Base-by-base conservation (phyloP, 805 yeast genomes). In the Candida vaughaniae region DNA sequence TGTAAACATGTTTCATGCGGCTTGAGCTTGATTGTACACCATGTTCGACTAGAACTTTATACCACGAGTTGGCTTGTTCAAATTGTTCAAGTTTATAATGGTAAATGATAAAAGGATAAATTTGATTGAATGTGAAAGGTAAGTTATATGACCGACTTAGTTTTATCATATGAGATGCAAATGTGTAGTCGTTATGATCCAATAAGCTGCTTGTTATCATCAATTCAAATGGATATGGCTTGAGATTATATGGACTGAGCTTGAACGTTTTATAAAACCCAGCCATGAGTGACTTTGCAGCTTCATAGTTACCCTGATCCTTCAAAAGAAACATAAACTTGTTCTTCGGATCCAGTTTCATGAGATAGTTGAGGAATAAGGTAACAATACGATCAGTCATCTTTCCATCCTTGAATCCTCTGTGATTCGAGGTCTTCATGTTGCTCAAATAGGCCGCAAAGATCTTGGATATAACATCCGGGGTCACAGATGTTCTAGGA, bases 111-210 rank as follows among this genome's bases (percentile, higher is more conserved):
- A 68, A 61, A 1, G 74, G 72, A 35, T 52, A 62, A 1, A 66
- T 43, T 36, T 66, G 73, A 38, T 61, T 58, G 46, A 67, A 64
- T 0, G 71, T 54, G 16, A 62, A 52, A n/a, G 71, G 68, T 9
- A 63, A 33, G 3, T 52, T 51, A 14, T 38, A 35, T 3, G 48
- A 40, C 9, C 64, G 45, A 6, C 63, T 57, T 11, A 45, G 36
- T 39, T 54, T 52, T 23, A 64, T 46, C 20, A 62, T 47, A 25
- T 46, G 27, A n/a, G 58, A 42, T 2, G 72, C 72, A 49, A 61
- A 64, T 7, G 42, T 34, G 31, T 53, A 47, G 39, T 68, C 72
- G 10, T 57, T 46, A 41, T 66, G 69, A n/a, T 48, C 38, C 14
- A 48, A 27, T 25, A 68, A 48, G 14, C 62, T 49, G n/a, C 62